A percentile compares a stretch with the other conserved stretches of the same genome.
Conservation (phyloP, 495 filamentous ascomycete genomes). For the Neurospora sp. region DNA sequence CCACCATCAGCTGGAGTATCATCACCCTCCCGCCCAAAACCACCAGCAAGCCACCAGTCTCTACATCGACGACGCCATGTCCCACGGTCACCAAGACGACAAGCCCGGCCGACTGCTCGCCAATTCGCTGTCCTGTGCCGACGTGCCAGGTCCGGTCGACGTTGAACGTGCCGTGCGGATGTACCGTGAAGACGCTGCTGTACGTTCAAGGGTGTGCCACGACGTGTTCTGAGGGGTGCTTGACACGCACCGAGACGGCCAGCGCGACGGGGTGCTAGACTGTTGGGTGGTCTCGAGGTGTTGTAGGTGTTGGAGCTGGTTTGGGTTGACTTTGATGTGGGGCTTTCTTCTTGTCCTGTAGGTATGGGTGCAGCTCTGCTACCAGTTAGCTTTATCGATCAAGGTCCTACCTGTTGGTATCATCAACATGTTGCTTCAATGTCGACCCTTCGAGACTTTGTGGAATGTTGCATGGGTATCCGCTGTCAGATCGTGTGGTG, state of each 20-base stretch:
- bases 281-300: not conserved
- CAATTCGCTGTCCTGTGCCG: constrained; percentile 31
- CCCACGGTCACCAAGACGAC: constrained; percentile 32
- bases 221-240: constrained; percentile 26
- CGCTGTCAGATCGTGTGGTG: not conserved
- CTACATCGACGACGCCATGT: constrained; percentile 13
- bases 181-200: constrained; percentile 27
- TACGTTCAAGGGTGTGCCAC: constrained; percentile 32
- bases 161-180: constrained; percentile 28
- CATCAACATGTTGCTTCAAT: not conserved
- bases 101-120: constrained; percentile 26
- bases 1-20: constrained; percentile 17
- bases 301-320: not conserved
- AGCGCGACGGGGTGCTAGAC: constrained; percentile 7
- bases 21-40: constrained; percentile 13
- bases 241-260: constrained; percentile 24
- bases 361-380: not conserved
- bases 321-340: not conserved
- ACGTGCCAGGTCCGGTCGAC: constrained; percentile 25
- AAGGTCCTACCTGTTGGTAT: not conserved
- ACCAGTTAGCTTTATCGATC: not conserved
- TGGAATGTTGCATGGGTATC: not conserved
- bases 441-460: not conserved
- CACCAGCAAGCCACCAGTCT: constrained; percentile 1
- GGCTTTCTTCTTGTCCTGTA: not conserved